Base-by-base conservation (phyloP, 2,329 filamentous ascomycete species). In the Colletotrichum sidae region DNA sequence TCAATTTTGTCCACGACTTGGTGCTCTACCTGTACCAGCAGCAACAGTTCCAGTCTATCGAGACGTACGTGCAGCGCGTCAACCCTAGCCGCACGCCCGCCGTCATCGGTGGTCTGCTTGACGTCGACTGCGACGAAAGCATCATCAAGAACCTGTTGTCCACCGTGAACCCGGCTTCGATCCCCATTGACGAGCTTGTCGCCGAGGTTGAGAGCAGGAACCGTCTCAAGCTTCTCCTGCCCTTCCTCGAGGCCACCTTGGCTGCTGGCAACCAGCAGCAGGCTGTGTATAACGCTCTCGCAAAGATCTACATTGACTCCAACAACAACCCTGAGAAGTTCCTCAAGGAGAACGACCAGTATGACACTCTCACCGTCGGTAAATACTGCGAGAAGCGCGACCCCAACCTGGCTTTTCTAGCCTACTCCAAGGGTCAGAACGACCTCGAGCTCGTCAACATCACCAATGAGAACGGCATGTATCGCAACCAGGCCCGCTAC, bases 391-490 rank as follows among this genome's bases (percentile, higher is more conserved):
- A 97, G 84, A 98, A 98, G 87, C 92, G 96, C 39, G 96, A 99
- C 73, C 96, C 96, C 68, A 97, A 97, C 77, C 84, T 99, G 59
- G 95, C 93, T 3, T 97, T 92, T 80, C 97, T 98, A 75, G 92
- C 94, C 68, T 99, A 97, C 79, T 88, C 90, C 72, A 99, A 99
- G 84, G 96, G 96, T 17, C 93, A 97, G 80, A 99, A 99, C 70
- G 96, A 99, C 74, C 82, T 99, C 38, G 96, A 99, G 81, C 87
- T 99, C 61, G 95, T 99, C 80, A 96, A 92, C 78, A 95, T 99
- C 75, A 98, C 96, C 74, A 99, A 98, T 73, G 96, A 99, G 81
- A 99, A 99, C 81, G 90, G 93, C n/a, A 99, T 99, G 96, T 99
- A 97, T 86, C 92, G 94, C 73, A 92, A 92, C n/a, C 96, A 99